Evolutionary conservation across 2,329 filamentous ascomycete species (phyloP), one percentile per base, ranked within the genome.

Genomic region (Akanthomyces uredinophilus): DNA sequence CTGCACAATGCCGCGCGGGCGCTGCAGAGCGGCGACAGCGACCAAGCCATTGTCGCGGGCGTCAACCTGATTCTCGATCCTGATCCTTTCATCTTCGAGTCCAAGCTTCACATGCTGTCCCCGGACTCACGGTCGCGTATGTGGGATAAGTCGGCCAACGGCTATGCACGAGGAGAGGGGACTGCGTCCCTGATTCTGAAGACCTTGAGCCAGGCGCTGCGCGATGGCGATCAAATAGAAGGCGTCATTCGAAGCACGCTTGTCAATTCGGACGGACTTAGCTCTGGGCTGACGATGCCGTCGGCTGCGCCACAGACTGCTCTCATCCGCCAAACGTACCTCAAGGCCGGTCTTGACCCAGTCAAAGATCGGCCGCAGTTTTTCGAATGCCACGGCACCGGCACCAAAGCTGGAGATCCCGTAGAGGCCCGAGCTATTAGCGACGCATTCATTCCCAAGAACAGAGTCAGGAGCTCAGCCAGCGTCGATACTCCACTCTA

Each of bases 221-320:
- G 68, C 29, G 82, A 83, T 60, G 80, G 80, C 14, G 83, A 87
- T 66, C 73, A 78, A 0, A 79, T 83, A 62, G 73, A 76, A 37
- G 78, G 78, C 18, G 73, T 83, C 29, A 79, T 84, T 53, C 73
- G 73, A n/a, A 78, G 73, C 10, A 80, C 75, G 6, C 78, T 75
- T 5, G 72, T 79, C 60, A 84, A 83, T 65, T 77, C 79, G 64
- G 83, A 86, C 66, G 84, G 83, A 22, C 78, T 70, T 58, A 80
- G 77, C 0, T 80, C 79, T 0, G 82, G 82, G 2, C 81, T 86
- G 50, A 84, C 83, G 0, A 78, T 82, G 74, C 84, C 84, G 0
- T 82, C 72, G 49, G 73, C 70, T 0, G 70, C 3, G 78, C 80
- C 3, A n/a, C 82, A 84, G 70, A 66, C 62, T 5, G 64, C 57